These are phyloP conservation scores for Strobilomyces echinocephalus DNA, from an alignment of 768 basidiomycete species.

Conservation along the genomic window DNA sequence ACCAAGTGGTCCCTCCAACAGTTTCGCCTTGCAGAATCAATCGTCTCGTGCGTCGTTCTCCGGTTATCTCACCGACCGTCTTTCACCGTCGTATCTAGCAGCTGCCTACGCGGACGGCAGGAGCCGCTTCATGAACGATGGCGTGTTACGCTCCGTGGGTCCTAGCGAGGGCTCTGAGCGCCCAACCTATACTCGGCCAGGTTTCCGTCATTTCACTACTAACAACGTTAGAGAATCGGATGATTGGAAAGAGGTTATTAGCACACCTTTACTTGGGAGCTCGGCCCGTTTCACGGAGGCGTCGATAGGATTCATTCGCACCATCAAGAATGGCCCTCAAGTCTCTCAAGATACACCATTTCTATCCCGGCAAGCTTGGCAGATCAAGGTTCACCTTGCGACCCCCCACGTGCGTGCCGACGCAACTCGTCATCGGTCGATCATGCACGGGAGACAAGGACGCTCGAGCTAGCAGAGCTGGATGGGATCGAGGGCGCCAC, in stretches of 20 bases:
- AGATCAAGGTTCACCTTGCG: constrained; percentile 15
- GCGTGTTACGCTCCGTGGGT: too few relatives aligned
- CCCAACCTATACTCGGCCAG: constrained; percentile 10
- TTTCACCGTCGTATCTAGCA: too few relatives aligned
- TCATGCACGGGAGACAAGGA: constrained; percentile 14
- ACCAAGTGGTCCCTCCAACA: too few relatives aligned
- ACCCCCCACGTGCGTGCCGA: constrained; percentile 14
- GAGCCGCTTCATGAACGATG: too few relatives aligned
- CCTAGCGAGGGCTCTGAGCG: constrained; percentile 3
- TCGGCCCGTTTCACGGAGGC: constrained; percentile 13
- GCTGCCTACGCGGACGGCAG: too few relatives aligned
- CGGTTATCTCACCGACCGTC: too few relatives aligned
- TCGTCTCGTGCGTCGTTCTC: too few relatives aligned
- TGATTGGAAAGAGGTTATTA: constrained; percentile 1
- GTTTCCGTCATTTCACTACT: constrained; percentile 17
- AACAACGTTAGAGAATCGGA: constrained; percentile 8
- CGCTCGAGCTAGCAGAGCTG: constrained; percentile 19
- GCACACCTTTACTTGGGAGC: not conserved
- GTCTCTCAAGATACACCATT: constrained; percentile 12
- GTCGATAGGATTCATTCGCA: constrained; percentile 15
- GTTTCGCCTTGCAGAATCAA: too few relatives aligned
- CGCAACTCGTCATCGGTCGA: constrained; percentile 13
- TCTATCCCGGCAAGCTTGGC: constrained; percentile 9
- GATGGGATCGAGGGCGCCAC: constrained; percentile 18
- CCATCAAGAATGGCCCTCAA: constrained; percentile 12